Conservation (phyloP, 108 stramenopile genomes). For the Licmophora abbreviata region DNA sequence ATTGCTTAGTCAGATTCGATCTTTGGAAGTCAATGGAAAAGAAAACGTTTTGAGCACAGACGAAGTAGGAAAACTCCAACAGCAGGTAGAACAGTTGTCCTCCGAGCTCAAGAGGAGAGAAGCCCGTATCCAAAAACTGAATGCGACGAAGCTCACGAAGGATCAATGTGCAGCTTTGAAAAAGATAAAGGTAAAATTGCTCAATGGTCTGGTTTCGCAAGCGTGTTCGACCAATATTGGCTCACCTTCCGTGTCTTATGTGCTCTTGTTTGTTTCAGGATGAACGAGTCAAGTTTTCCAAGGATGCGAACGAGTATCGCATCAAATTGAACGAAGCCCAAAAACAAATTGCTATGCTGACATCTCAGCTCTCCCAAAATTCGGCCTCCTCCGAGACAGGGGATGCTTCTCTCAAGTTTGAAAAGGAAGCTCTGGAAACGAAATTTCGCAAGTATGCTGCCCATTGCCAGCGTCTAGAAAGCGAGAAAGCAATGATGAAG, state of each 20-base stretch:
- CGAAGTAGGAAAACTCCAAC: slow-evolving; percentile 24
- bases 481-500: slow-evolving; percentile 56
- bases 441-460: slow-evolving; percentile 75
- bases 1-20: too few species aligned
- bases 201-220: neutral
- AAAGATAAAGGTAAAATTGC: slow-evolving; percentile 58
- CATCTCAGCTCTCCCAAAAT: slow-evolving; percentile 15
- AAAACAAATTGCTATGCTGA: slow-evolving; percentile 7
- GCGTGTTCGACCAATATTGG: too few species aligned
- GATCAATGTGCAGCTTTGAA: slow-evolving; percentile 58
- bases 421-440: slow-evolving; percentile 62
- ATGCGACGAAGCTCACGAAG: slow-evolving; percentile 63
- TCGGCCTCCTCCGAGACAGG: slow-evolving; percentile 9
- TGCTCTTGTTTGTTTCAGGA: slow-evolving; percentile 13
- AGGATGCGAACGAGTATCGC: slow-evolving; percentile 45
- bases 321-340: slow-evolving; percentile 36
- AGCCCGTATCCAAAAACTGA: slow-evolving; percentile 70
- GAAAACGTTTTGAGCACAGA: slow-evolving; percentile 14
- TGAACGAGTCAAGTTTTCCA: slow-evolving; percentile 33
- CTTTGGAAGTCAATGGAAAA: slow-evolving; percentile 22
- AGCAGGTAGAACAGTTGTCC: slow-evolving; percentile 35
- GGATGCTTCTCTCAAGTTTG: slow-evolving; percentile 47
- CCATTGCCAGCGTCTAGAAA: slow-evolving; percentile 64
- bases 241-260: neutral
- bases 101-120: slow-evolving; percentile 44